Conservation (phyloP, 805 yeast species). For the Candida silvatica region DNA sequence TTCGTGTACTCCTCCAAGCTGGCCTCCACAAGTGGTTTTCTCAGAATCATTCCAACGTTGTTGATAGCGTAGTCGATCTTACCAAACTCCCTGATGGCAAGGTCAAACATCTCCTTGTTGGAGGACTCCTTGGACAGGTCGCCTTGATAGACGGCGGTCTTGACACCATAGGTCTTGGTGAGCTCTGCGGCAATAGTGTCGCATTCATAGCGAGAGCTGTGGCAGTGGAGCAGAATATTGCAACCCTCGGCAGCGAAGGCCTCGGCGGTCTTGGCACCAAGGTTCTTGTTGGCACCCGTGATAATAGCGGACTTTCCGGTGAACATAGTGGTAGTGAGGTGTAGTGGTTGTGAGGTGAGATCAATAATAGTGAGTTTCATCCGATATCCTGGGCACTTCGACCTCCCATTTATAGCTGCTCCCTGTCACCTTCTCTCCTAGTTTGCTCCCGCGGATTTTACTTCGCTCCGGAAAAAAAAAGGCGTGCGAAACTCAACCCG, state of each 20-base stretch:
- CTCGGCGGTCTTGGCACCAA: conserved; percentile 23
- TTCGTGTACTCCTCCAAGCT: conserved; percentile 45
- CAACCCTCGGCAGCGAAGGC: conserved; percentile 49
- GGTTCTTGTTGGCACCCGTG: conserved; percentile 15
- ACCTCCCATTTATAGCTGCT: conserved; percentile 44
- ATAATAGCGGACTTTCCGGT: conserved; percentile 10
- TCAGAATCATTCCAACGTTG: conserved; percentile 59
- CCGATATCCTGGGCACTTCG: conserved; percentile 33
- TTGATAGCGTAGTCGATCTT: conserved; percentile 55
- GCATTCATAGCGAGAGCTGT: conserved; percentile 30
- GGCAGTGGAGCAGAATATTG: conserved; percentile 46
- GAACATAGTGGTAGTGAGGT: conserved; percentile 4
- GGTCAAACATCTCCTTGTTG: conserved; percentile 35
- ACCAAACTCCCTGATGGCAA: conserved; percentile 37
- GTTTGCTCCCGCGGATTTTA: too few species aligned
- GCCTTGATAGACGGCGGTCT: conserved; percentile 34
- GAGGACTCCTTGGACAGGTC: conserved; percentile 34
- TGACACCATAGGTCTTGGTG: conserved; percentile 26
- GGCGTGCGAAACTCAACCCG: too few species aligned
- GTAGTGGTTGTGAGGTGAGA: not conserved
- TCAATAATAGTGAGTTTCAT: too few species aligned
- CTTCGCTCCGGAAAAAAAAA: too few species aligned
- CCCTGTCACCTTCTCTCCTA: too few species aligned
- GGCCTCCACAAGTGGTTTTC: conserved; percentile 47
- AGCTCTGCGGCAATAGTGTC: conserved; percentile 31